Evolutionary conservation across 306 rosid genomes (phyloP), one percentile per base, ranked within the genome.

Genomic region (Fragaria ananassa): DNA sequence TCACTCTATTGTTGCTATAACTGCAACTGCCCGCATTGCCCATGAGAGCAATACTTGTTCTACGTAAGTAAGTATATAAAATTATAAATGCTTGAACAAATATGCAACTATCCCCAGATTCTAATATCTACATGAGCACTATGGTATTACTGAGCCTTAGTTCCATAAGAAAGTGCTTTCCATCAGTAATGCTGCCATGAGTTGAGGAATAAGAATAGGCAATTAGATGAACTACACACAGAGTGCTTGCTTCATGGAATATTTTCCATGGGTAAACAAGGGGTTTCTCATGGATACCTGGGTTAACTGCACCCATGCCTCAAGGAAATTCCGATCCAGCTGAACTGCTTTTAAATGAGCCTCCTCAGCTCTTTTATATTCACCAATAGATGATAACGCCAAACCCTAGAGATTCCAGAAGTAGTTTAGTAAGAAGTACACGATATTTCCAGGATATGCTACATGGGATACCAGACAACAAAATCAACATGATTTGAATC

Each of bases 241-340:
- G 50, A 67, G n/a, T 67, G 42, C 47, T 31, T 67, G 42, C 47
- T 31, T 60, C 44, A 50, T 53, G 37, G 49, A 35, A 68, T 60
- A 72, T 46, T 66, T 47, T 10, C 35, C 34, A n/a, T 14, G 64
- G 68, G 65, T 58, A 80, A 74, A 62, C 75, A 76, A 81, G 68
- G 67, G 56, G 53, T 66, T 53, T 7, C 47, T 29, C 70, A 68
- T 8, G 73, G 60, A 54, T 89, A 93, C 97, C 98, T 89, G 98
- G 74, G 90, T 84, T 75, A 93, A 88, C 85, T 91, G 91, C 75
- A 81, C 90, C 98, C 98, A 86, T 67, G 96, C 96, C 87, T 91
- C 96, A 11, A 89, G 95, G 69, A 93, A 93, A 79, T 78, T 89
- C 68, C 60, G 77, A 82, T 93, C 96, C 82, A 91, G 71, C 79